Conservation (phyloP, 768 basidiomycete species). For the Lactarius evosmus region DNA sequence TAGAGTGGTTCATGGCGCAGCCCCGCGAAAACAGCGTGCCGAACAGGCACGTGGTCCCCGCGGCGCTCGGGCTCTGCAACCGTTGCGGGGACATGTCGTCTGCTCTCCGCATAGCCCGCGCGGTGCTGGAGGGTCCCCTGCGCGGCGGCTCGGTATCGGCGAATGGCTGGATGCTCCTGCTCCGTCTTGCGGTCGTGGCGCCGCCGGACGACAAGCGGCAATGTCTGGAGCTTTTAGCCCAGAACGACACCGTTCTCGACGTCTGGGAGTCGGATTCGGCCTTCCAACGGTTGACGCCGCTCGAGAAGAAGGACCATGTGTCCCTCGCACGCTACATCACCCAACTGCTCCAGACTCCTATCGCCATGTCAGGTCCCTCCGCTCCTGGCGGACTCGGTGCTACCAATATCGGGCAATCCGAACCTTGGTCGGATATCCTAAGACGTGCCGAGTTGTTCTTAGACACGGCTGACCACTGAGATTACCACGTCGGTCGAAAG, state of each 20-base stretch:
- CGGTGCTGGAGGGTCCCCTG: not conserved
- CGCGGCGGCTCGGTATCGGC: not conserved
- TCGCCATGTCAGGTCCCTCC: not conserved
- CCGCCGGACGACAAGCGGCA: not conserved
- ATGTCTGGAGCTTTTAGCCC: conserved; percentile 22
- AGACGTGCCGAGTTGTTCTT: conserved; percentile 11
- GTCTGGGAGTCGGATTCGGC: conserved; percentile 5
- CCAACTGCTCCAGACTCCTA: not conserved
- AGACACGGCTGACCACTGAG: not conserved
- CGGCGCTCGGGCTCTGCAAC: conserved; percentile 19
- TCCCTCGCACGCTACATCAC: conserved; percentile 4
- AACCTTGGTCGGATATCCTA: conserved; percentile 9
- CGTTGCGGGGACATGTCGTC: conserved; percentile 7
- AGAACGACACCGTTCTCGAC: conserved; percentile 4
- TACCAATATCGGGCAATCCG: not conserved
- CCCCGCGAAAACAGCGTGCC: not conserved
- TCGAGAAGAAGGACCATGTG: conserved; percentile 22
- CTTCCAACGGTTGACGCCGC: not conserved
- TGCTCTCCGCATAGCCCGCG: conserved; percentile 9
- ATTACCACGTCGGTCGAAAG: not conserved
- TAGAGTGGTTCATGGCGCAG: conserved; percentile 17
- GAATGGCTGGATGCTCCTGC: conserved; percentile 12
- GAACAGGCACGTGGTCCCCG: not conserved
- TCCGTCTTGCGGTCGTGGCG: conserved; percentile 19
- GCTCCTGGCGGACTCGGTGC: not conserved